Evolutionary conservation across 805 yeast species (phyloP).

Genomic region (Cyberlindnera bimundalis): DNA sequence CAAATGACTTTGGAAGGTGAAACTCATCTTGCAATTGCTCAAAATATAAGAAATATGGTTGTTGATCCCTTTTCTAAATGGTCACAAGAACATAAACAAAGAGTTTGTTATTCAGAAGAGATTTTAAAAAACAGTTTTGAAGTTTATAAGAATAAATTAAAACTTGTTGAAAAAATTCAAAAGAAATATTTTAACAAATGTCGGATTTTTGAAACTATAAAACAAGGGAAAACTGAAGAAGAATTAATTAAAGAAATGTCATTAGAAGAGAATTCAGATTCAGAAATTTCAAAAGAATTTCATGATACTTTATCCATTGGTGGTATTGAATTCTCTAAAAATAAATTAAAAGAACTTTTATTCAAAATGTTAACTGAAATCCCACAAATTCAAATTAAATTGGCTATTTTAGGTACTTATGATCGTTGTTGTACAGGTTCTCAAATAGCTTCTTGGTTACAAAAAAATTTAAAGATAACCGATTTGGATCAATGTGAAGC

Average conservation of each 20-base stretch:
- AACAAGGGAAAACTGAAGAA: constrained; percentile 43
- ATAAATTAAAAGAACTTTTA: constrained; percentile 40
- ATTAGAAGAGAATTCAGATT: constrained; percentile 15
- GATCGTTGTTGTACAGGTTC: constrained; percentile 60
- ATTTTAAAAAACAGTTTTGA: constrained; percentile 48
- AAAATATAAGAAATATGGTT: constrained; percentile 56
- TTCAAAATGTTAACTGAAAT: constrained; percentile 43
- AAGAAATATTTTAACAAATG: constrained; percentile 76
- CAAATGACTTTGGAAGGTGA: constrained; percentile 58
- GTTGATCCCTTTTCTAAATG: constrained; percentile 69
- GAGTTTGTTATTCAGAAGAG: constrained; percentile 60
- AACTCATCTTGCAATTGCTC: constrained; percentile 58
- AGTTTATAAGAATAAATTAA: constrained; percentile 45
- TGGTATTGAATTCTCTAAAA: constrained; percentile 35
- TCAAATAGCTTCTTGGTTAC: constrained; percentile 57
- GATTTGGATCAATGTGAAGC: constrained; percentile 59
- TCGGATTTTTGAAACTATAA: constrained; percentile 65
- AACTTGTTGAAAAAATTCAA: constrained; percentile 51
- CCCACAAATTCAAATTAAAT: constrained; percentile 51
- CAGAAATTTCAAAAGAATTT: constrained; percentile 18
- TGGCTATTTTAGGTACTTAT: constrained; percentile 69
- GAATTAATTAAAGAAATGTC: constrained; percentile 32
- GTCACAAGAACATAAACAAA: constrained; percentile 67
- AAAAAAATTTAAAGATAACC: constrained; percentile 39
- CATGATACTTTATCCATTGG: constrained; percentile 31